A percentile compares a stretch with the other conserved stretches of the same genome.
Evolutionary conservation across 192 early-diverging fungal species (phyloP).

Genomic region (Coemansia furcata): DNA sequence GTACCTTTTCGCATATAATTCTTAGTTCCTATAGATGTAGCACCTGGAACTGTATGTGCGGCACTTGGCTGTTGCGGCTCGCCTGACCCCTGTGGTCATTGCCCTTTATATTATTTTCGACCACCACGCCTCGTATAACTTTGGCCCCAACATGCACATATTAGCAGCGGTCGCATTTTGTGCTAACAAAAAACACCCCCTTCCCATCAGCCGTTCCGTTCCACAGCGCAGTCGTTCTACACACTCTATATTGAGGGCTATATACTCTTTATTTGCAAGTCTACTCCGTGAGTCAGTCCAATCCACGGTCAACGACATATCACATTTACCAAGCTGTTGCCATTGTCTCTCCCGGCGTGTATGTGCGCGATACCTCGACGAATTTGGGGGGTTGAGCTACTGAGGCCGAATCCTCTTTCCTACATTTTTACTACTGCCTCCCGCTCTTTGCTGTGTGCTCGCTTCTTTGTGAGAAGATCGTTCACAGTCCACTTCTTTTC

Average conservation of each 20-base stretch:
- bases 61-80: not conserved
- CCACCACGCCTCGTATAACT: not conserved
- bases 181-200: not conserved
- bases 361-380: not conserved
- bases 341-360: not conserved
- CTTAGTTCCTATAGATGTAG: not conserved
- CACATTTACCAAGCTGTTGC: not conserved
- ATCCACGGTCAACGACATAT: not conserved
- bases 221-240: not conserved
- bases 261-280: not conserved
- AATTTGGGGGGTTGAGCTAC: not conserved
- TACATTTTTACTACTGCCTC: not conserved
- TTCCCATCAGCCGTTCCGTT: not conserved
- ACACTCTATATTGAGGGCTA: not conserved
- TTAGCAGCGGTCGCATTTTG: not conserved
- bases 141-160: not conserved
- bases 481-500: not conserved
- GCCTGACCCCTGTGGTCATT: not conserved
- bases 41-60: not conserved
- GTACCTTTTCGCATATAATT: not conserved
- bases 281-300: not conserved
- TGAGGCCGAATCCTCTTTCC: not conserved
- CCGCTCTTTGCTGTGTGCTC: not conserved
- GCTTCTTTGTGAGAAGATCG: not conserved
- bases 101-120: not conserved